Evolutionary conservation across 495 filamentous ascomycete genomes (phyloP).

Genomic region (Aspergillus steynii): DNA sequence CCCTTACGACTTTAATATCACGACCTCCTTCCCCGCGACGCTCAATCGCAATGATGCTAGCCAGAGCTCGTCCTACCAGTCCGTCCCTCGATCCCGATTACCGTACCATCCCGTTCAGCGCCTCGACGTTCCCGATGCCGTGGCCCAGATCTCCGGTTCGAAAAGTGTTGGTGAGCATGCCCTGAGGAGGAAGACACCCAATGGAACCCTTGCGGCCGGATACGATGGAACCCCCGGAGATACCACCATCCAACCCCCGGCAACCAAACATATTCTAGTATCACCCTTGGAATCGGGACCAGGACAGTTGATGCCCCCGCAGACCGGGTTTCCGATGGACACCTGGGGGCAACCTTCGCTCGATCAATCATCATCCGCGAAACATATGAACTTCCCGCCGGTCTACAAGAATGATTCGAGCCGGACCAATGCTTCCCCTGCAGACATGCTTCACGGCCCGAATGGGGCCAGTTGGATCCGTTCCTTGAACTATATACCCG

Average conservation of each 20-base stretch:
- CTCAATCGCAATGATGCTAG: conserved; percentile 28
- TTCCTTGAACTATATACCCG: conserved; percentile 42
- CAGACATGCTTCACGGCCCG: conserved; percentile 36
- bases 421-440: conserved; percentile 23
- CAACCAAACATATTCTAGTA: conserved; percentile 86
- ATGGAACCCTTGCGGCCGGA: conserved; percentile 86
- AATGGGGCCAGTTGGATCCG: conserved; percentile 47
- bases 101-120: conserved; percentile 50
- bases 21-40: conserved; percentile 22
- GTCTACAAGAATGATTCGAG: conserved; percentile 40
- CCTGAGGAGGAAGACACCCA: conserved; percentile 89
- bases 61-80: conserved; percentile 27
- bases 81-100: conserved; percentile 33
- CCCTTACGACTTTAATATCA: conserved; percentile 32
- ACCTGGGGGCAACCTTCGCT: conserved; percentile 32
- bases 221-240: conserved; percentile 88
- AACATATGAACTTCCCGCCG: conserved; percentile 44
- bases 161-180: conserved; percentile 64
- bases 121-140: conserved; percentile 29
- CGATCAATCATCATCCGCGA: conserved; percentile 31
- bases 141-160: conserved; percentile 21
- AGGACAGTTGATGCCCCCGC: conserved; percentile 34
- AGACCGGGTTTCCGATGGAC: conserved; percentile 30
- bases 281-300: conserved; percentile 51
- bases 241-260: conserved; percentile 72